Conservation (phyloP, 768 basidiomycete species). For the Lyophyllum decastes region DNA sequence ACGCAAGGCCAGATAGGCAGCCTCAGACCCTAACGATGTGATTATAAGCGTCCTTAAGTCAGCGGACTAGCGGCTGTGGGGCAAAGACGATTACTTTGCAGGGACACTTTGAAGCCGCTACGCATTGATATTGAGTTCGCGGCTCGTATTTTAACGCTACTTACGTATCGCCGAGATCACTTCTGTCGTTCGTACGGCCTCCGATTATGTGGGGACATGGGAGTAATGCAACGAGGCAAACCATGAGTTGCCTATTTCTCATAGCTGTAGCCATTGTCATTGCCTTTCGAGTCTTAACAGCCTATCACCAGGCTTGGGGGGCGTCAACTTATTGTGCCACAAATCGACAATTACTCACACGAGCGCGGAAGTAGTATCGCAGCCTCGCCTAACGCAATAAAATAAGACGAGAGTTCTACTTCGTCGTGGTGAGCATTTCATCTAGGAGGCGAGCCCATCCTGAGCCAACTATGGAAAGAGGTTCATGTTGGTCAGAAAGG, state of each 20-base stretch:
- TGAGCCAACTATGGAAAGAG: not conserved
- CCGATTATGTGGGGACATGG: not conserved
- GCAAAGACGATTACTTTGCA: not conserved
- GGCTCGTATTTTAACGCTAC: not conserved
- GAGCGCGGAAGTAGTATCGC: not conserved
- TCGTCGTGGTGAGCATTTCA: not conserved
- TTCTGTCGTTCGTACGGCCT: not conserved
- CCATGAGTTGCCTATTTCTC: too few species aligned
- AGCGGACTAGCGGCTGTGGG: not conserved
- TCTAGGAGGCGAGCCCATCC: not conserved
- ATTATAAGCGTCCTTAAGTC: not conserved
- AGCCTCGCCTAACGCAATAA: not conserved
- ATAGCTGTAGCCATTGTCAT: too few species aligned
- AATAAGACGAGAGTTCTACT: not conserved
- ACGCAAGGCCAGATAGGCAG: too few species aligned
- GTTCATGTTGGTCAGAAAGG: not conserved
- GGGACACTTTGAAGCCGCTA: not conserved
- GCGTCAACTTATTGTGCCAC: too few species aligned
- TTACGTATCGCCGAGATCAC: not conserved
- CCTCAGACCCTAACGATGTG: too few species aligned
- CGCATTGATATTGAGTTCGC: not conserved
- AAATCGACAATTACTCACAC: not conserved
- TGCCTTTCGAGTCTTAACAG: not conserved
- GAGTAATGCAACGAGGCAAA: not conserved
- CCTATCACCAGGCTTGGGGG: too few species aligned